Base-by-base conservation (phyloP, 2,329 filamentous ascomycete genomes). In the Pseudocercospora ulei region DNA sequence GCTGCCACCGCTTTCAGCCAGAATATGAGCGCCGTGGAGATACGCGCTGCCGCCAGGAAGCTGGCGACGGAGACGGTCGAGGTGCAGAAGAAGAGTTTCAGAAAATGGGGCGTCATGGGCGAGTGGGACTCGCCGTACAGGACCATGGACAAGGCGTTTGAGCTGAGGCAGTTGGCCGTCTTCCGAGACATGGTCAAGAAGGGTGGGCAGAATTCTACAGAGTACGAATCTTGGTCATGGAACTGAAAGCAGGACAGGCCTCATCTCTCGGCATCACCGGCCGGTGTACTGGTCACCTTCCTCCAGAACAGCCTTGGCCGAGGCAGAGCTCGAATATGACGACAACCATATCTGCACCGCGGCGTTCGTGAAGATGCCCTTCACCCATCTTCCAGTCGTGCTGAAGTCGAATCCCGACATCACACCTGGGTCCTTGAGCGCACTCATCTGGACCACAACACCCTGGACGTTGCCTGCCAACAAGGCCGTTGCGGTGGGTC, bases 381-480 rank as follows among this genome's bases (percentile, higher is more conserved):
- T 95, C 17, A 60, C 61, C 1, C 53, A 62, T 6, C 39, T 75
- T 7, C 65, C 70, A 0, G 56, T 63, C 5, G 56, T 62, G 14
- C 50, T 78, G 5, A 38, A 46, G 16, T 35, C 46, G 0, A 43
- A 54, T 11, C 50, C 59, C 2, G 48, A 56, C 16, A 51, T 68
- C 3, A 58, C 73, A 13, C 49, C 62, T 4, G 68, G 69, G 3
- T 64, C 68, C 3, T 56, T 95, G 7, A 80, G 72, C 58, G 84
- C 82, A n/a, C 72, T 90, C n/a, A 83, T 96, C 35, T 98, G 90
- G 90, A 98, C 90, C 1, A 98, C 90, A 0, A 98, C 90, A 0
- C 90, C 90, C 0, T 98, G 90, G 90, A 98, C 90, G 0, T 67
- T 98, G 3, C 88, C 90, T 0, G 87, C 88, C 1, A 98, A 98